Evolutionary conservation across 2,329 filamentous ascomycete species (phyloP), one percentile per base, ranked within the genome.

Genomic region (Orbilia brochopaga): DNA sequence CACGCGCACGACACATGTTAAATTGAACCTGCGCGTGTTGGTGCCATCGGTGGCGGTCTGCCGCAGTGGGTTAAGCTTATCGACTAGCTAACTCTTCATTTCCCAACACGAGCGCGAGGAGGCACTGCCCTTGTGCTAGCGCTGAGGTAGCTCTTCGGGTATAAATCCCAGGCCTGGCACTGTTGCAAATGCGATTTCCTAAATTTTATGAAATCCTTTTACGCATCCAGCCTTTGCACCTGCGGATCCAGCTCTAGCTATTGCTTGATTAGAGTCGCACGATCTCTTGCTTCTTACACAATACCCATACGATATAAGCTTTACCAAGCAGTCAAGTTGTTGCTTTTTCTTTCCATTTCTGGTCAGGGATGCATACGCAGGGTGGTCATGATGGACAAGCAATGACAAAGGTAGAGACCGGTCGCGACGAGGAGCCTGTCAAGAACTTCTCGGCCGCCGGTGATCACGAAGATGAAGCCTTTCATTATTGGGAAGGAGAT

Each of bases 371-470:
- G 65, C 65, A 70, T 70, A 63, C 58, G 54, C 65, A 70, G 54
- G 53, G 58, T 70, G 53, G 37, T 55, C 8, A 70, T 70, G 58
- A 70, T 70, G 65, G 65, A 63, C 21, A 70, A 54, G 46, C 65
- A 70, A 70, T 70, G 60, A 70, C 65, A 59, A 70, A 63, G 30
- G 65, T 63, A 63, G 54, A 63, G 17, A 70, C 65, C 65, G 59
- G 65, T 37, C 58, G 46, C 15, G 59, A 63, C 23, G 58, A 63
- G 21, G 54, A 53, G 46, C 58, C 37, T 59, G 37, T 55, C 17
- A 70, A 59, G 32, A 23, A 27, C 37, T 63, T 58, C 46, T 63
- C 65, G 11, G 24, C 37, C 24, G 54, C 65, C 37, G 65, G 65
- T 40, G 65, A 70, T 48, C 63, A 70, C 37, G 65, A 70, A 13